Percentiles rank a stretch among this genome's conserved stretches.
Conservation (phyloP, 352 stramenopile genomes). For the Phytophthora ramorum region DNA sequence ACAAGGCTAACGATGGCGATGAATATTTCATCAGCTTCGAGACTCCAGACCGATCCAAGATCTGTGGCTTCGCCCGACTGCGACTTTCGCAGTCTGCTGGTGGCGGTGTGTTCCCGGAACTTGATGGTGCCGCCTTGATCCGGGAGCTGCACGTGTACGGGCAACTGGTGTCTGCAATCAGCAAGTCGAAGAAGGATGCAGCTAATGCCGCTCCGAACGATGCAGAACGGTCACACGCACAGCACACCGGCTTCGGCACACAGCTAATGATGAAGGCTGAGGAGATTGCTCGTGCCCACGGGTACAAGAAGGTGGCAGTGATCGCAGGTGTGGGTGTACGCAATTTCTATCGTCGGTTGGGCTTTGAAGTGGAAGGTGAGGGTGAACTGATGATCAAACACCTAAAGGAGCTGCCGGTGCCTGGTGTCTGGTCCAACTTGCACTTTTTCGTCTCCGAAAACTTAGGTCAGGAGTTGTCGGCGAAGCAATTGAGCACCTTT, state of each 20-base stretch:
- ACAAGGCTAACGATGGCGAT: constrained; percentile 85
- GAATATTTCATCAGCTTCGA: constrained; percentile 96
- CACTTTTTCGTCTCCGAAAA: constrained; percentile 13
- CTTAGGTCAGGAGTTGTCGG: constrained; percentile 12
- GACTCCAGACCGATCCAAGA: constrained; percentile 87
- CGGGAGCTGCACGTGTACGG: constrained; percentile 93
- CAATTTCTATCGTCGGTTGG: constrained; percentile 91
- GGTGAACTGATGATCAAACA: constrained; percentile 91
- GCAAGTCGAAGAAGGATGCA: constrained; percentile 46
- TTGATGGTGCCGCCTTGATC: constrained; percentile 84
- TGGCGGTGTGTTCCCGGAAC: constrained; percentile 75
- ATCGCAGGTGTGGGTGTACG: constrained; percentile 92
- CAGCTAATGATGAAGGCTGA: constrained; percentile 88
- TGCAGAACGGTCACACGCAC: constrained; percentile 60
- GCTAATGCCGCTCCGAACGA: constrained; percentile 19
- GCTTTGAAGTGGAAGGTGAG: constrained; percentile 88
- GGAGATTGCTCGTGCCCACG: constrained; percentile 72
- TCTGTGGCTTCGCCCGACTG: constrained; percentile 92
- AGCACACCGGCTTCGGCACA: constrained; percentile 91
- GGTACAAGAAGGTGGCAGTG: constrained; percentile 86
- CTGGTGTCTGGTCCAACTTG: constrained; percentile 25
- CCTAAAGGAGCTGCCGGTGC: constrained; percentile 32
- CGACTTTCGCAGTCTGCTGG: constrained; percentile 76
- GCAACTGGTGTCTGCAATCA: constrained; percentile 73
- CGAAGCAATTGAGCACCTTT: constrained; percentile 3